Base-by-base conservation (phyloP, 805 yeast species). In the Barnettozyma sucrosica region DNA sequence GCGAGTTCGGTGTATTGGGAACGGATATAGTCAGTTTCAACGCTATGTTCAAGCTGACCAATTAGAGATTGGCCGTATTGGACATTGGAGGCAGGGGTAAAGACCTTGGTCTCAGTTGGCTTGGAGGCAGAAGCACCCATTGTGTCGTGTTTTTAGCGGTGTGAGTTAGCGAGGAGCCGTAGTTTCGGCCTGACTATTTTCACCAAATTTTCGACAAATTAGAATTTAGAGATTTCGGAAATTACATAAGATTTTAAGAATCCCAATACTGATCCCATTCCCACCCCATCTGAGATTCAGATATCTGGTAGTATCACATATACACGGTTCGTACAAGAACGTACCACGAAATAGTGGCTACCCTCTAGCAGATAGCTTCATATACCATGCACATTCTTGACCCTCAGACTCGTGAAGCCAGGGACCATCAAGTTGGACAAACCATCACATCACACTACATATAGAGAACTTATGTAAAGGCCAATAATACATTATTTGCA, bases 1-100 rank as follows among this genome's bases (percentile, higher is more conserved):
- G 76, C 80, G 57, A 76, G 77, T 46, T 82, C 85, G 19, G 83
- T 77, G 58, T 77, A 74, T 61, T 85, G 89, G 38, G 81, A 75
- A 61, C 90, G 79, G 7, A 89, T 75, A 61, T 76, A 85, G 61
- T 84, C 85, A 2, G 86, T 76, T 69, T 84, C 89, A 21, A 72
- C 70, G 4, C 83, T 74, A 42, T 67, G 69, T 53, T 83, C 86
- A 55, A 85, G 72, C 58, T 80, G 83, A 6, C 80, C 70, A 51
- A 85, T 69, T 43, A 85, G 74, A 14, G 83, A 75, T 4, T 83
- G 77, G 45, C 83, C 77, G 62, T 83, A 80, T 52, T 83, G 84
- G 40, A 84, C 79, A 43, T 87, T 86, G 7, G 88, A 74, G 37
- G 73, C 64, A 33, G 89, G 88, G 3, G 79, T 75, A 61, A 80